These are phyloP conservation scores for Phytophthora brassicae DNA, from an alignment of 352 stramenopile species.

Conservation along the genomic window DNA sequence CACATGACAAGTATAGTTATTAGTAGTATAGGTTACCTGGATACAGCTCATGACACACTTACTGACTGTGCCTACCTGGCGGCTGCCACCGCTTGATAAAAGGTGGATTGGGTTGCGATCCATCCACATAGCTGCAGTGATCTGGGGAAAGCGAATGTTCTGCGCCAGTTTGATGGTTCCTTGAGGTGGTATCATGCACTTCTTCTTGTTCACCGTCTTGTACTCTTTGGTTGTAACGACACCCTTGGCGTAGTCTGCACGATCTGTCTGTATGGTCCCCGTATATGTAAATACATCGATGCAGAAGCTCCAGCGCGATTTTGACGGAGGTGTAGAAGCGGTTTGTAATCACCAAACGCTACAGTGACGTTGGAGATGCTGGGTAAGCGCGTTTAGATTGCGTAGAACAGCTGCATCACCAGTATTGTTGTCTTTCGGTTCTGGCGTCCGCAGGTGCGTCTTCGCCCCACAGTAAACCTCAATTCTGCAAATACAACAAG, in stretches of 20 bases:
- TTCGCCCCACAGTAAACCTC: constrained; percentile 13
- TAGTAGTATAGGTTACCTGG: no score
- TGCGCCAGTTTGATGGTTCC: no score
- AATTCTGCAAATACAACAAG: constrained; percentile 4
- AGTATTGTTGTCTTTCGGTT: constrained; percentile 8
- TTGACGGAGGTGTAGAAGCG: constrained; percentile 12
- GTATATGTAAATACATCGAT: constrained; percentile 11
- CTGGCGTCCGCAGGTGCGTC: not conserved
- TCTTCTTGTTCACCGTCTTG: no score
- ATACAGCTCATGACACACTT: no score
- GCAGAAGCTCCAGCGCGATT: constrained; percentile 2
- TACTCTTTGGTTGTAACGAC: not conserved
- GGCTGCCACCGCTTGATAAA: no score
- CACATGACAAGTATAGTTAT: no score
- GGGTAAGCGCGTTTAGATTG: constrained; percentile 5
- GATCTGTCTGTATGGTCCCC: constrained; percentile 4
- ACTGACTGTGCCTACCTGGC: no score
- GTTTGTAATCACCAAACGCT: constrained; percentile 2
- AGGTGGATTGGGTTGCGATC: no score
- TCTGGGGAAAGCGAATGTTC: no score
- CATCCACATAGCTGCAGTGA: no score
- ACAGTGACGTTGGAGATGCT: not conserved
- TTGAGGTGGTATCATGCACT: no score
- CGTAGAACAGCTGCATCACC: constrained; percentile 10
- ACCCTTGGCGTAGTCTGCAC: not conserved